A percentile compares a stretch with the other conserved stretches of the same genome.
These are phyloP conservation scores for Calycina marina DNA, from an alignment of 2,329 filamentous ascomycete species.

Conservation along the genomic window DNA sequence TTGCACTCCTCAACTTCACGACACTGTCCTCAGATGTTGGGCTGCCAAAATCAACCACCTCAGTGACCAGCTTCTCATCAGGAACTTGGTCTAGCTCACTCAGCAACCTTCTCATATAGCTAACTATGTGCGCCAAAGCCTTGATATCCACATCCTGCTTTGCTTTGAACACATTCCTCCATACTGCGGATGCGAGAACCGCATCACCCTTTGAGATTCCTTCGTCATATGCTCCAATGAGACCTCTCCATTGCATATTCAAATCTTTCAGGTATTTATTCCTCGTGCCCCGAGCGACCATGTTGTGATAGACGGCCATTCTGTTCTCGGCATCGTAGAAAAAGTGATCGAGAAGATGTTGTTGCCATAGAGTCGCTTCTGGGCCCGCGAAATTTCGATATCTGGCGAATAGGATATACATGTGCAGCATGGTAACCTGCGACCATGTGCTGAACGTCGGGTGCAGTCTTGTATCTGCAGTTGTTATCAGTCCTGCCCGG, in stretches of 20 bases:
- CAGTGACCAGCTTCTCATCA: constrained; percentile 35
- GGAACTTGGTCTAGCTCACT: constrained; percentile 35
- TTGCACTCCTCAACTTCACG: constrained; percentile 25
- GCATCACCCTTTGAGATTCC: constrained; percentile 64
- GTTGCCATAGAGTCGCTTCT: constrained; percentile 63
- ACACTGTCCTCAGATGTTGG: constrained; percentile 25
- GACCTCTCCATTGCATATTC: constrained; percentile 83
- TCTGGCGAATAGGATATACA: constrained; percentile 79
- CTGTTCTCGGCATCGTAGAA: constrained; percentile 78
- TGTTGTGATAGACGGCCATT: constrained; percentile 68
- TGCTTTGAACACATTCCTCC: constrained; percentile 86
- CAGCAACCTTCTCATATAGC: constrained; percentile 45
- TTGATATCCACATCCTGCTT: constrained; percentile 45
- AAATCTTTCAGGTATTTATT: constrained; percentile 70
- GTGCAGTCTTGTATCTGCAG: constrained; percentile 62
- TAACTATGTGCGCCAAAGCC: constrained; percentile 45
- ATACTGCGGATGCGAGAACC: constrained; percentile 67
- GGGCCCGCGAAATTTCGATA: constrained; percentile 63
- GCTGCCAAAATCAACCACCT: constrained; percentile 34
- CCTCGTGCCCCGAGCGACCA: constrained; percentile 41
- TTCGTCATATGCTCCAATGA: constrained; percentile 74
- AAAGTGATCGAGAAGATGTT: constrained; percentile 88
- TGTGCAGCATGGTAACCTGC: constrained; percentile 89
- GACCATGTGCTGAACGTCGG: constrained; percentile 94
- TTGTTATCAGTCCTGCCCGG: no score